Evolutionary conservation across 192 early-diverging fungal genomes (phyloP).

Genomic region (Obelidium mucronatum): DNA sequence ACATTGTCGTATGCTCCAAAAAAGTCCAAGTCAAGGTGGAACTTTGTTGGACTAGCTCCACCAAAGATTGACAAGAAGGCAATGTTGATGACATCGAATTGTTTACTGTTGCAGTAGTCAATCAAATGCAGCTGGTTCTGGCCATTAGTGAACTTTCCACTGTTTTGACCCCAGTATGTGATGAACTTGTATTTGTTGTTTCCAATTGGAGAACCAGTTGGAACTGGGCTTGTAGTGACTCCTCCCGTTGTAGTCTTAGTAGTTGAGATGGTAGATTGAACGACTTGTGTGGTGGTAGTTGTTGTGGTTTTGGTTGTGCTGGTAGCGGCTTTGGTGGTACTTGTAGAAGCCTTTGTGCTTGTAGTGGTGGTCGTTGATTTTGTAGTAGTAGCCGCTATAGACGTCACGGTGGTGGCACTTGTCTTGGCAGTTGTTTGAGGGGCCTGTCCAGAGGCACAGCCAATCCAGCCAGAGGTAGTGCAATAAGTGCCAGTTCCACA

Average conservation of each 20-base stretch:
- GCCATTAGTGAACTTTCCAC: neutral
- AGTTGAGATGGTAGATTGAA: neutral
- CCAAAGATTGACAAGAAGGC: slow-evolving; percentile 17
- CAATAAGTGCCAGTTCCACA: neutral
- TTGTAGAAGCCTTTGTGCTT: neutral
- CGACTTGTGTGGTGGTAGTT: neutral
- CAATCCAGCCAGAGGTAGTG: neutral
- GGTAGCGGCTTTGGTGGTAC: neutral
- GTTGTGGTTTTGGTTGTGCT: neutral
- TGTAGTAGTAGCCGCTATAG: neutral
- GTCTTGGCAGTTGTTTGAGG: neutral
- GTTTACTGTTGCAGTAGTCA: neutral
- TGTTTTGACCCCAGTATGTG: slow-evolving; percentile 27
- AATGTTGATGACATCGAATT: slow-evolving; percentile 20
- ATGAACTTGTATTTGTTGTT: slow-evolving; percentile 19
- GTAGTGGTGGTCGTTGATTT: neutral
- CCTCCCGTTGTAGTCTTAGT: neutral
- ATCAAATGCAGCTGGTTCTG: neutral
- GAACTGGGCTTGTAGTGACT: neutral
- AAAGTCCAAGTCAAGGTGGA: slow-evolving; percentile 7
- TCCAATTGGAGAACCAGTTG: neutral
- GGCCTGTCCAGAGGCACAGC: neutral
- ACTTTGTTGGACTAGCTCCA: neutral
- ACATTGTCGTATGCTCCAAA: slow-evolving; percentile 13
- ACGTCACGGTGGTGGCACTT: neutral